Evolutionary conservation across 202 grass and related monocot species (phyloP).

Genomic region (Carex arenaria): DNA sequence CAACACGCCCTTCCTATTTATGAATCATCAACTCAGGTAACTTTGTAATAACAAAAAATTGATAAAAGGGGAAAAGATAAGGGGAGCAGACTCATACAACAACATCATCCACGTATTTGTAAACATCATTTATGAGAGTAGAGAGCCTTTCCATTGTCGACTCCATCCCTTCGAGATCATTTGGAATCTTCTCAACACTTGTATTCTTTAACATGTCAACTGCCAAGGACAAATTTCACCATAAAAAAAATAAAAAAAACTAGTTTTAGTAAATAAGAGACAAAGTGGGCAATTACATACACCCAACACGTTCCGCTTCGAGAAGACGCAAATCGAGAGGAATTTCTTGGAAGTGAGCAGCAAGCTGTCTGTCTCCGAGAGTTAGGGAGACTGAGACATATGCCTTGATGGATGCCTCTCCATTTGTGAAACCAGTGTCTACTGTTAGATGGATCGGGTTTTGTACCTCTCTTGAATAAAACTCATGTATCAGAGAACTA

Average conservation of each 20-base stretch:
- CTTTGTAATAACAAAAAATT: not conserved
- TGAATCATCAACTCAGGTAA: not conserved
- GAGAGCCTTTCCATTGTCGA: conserved; percentile 75
- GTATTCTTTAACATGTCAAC: conserved; percentile 78
- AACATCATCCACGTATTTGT: conserved; percentile 90
- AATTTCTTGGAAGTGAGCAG: conserved; percentile 92
- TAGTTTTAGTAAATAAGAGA: not conserved
- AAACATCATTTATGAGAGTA: conserved; percentile 79
- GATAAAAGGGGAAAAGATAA: not conserved
- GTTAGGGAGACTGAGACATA: conserved; percentile 73
- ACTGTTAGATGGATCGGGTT: conserved; percentile 87
- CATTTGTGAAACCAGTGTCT: conserved; percentile 83
- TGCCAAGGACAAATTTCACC: conserved; percentile 19
- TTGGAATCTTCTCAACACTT: conserved; percentile 76
- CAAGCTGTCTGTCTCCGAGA: conserved; percentile 81
- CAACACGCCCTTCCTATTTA: conserved; percentile 58
- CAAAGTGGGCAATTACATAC: conserved; percentile 37
- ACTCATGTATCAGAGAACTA: conserved; percentile 91
- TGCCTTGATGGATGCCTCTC: conserved; percentile 85
- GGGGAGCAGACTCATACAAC: conserved; percentile 41
- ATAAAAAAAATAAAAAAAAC: not conserved
- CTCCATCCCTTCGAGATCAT: conserved; percentile 92
- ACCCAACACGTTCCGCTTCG: conserved; percentile 84
- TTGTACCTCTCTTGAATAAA: conserved; percentile 82
- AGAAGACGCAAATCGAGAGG: conserved; percentile 75